These are phyloP conservation scores for Diaporthe citri DNA, from an alignment of 2,329 filamentous ascomycete species.

Conservation along the genomic window DNA sequence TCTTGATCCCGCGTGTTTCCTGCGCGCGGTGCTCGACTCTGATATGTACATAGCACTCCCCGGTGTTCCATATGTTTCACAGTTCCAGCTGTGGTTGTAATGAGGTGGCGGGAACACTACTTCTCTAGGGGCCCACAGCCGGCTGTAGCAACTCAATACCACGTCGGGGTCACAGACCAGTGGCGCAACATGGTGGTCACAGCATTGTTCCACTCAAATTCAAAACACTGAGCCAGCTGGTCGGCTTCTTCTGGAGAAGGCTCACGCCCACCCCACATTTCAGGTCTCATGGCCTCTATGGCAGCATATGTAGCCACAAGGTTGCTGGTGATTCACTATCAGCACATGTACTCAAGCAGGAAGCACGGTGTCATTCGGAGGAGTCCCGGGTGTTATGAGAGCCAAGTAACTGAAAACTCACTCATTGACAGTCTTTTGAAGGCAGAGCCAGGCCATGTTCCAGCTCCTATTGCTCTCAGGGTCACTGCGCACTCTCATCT, in stretches of 20 bases:
- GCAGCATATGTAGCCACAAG: constrained; percentile 73
- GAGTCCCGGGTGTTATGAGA: background rate
- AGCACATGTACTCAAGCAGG: background rate
- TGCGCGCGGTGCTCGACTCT: background rate
- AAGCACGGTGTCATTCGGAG: background rate
- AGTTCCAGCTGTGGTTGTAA: no score
- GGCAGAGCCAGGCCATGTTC: constrained; percentile 81
- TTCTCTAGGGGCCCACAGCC: background rate
- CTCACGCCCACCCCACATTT: constrained; percentile 76
- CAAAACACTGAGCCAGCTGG: constrained; percentile 72
- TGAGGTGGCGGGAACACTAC: background rate
- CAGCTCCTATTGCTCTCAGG: constrained; percentile 77
- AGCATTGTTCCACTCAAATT: constrained; percentile 75
- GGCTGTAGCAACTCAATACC: constrained; percentile 53
- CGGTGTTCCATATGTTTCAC: background rate
- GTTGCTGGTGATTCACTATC: constrained; percentile 55
- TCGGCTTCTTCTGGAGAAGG: constrained; percentile 69
- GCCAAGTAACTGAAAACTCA: constrained; percentile 54
- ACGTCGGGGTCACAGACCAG: constrained; percentile 73
- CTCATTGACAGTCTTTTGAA: constrained; percentile 76
- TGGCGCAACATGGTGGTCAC: constrained; percentile 76
- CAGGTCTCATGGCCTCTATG: constrained; percentile 70
- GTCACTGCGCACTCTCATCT: constrained; percentile 72
- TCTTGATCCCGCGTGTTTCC: background rate
- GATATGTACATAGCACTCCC: background rate